phyloP scores from a whole-genome alignment of 2,329 filamentous ascomycete genomes.

The Aquanectria penicillioides region DNA sequence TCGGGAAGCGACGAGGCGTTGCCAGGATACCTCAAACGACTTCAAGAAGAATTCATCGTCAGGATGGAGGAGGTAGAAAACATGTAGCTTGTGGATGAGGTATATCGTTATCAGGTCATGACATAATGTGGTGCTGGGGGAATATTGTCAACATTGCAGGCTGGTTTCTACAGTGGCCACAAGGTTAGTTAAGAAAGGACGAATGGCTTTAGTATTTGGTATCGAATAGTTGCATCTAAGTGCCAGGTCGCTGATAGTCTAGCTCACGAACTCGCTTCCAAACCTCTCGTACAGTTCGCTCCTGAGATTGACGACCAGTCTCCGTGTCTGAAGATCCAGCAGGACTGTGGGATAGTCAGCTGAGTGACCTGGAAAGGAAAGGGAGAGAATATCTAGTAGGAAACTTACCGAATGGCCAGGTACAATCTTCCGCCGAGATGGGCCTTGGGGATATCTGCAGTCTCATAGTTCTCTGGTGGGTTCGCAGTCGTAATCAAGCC shows the following conservation, averaged over 20 bases:
- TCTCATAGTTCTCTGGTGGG: constrained; percentile 67
- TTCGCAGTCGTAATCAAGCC: constrained; percentile 80
- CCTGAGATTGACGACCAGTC: constrained; percentile 73
- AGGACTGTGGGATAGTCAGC: constrained; percentile 56
- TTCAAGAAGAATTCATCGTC: constrained; percentile 77
- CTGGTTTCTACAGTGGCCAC: background rate
- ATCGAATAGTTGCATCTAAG: constrained; percentile 13
- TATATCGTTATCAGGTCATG: too few species aligned
- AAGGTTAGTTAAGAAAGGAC: background rate
- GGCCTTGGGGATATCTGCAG: constrained; percentile 66
- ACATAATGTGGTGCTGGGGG: too few species aligned
- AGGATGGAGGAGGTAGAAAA: constrained; percentile 75
- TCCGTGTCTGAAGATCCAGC: constrained; percentile 70
- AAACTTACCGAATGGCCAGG: constrained; percentile 69
- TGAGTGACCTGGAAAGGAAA: background rate
- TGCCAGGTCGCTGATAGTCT: constrained; percentile 73
- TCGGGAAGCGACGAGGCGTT: constrained; percentile 72
- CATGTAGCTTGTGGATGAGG: constrained; percentile 15
- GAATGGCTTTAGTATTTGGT: constrained; percentile 7
- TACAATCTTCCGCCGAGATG: constrained; percentile 75
- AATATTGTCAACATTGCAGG: too few species aligned
- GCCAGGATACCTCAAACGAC: constrained; percentile 41
- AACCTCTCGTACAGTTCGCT: constrained; percentile 75
- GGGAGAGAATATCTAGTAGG: background rate
- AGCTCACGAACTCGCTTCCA: constrained; percentile 75